Evolutionary conservation across 2,329 filamentous ascomycete genomes (phyloP).

Genomic region (Cryphonectria japonica): DNA sequence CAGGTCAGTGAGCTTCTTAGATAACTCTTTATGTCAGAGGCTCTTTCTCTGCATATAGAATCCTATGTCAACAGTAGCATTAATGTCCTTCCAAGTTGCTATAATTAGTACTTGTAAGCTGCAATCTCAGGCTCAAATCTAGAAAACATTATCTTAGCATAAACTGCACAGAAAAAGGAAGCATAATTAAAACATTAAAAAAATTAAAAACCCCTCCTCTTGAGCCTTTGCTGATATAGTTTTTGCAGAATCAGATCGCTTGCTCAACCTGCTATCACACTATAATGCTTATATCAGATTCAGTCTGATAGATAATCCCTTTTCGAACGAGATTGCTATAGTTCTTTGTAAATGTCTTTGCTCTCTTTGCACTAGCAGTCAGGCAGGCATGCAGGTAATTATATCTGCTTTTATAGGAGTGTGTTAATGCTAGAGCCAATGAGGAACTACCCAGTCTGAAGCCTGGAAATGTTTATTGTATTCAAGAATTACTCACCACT

Average conservation of each 20-base stretch:
- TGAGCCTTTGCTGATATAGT: rapidly evolving
- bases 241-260: neutral
- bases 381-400: too few species aligned
- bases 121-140: neutral
- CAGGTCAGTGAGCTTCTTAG: too few species aligned
- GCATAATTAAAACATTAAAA: neutral
- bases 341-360: too few species aligned
- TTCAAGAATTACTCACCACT: neutral
- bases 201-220: neutral
- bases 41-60: neutral
- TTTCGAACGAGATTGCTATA: too few species aligned
- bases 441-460: too few species aligned
- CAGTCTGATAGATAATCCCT: neutral
- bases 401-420: too few species aligned
- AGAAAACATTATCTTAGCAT: neutral
- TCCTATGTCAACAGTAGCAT: neutral
- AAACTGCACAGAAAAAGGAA: neutral
- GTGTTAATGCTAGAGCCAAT: too few species aligned
- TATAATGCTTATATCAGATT: neutral
- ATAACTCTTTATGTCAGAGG: neutral
- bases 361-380: too few species aligned
- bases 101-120: neutral
- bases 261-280: neutral
- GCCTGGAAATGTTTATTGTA: too few species aligned
- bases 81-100: neutral